Percentiles rank a stretch among this genome's conserved stretches.
Evolutionary conservation across 2,329 filamentous ascomycete genomes (phyloP).

Genomic region (Botrytis sinoallii): DNA sequence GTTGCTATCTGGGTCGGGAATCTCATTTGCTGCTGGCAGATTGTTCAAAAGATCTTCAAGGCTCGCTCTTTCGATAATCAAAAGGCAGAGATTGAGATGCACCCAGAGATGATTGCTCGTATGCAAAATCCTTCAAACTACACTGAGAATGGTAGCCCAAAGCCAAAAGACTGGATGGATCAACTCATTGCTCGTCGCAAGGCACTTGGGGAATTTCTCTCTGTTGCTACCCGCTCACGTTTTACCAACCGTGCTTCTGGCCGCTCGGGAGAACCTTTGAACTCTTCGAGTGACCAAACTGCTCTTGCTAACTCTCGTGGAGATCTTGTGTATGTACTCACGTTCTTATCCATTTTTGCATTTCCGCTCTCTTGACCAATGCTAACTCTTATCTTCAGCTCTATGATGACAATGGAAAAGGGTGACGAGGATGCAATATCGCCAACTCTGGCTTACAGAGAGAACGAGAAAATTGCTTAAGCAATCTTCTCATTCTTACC

Average conservation of each 20-base stretch:
- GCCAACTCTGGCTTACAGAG: constrained; percentile 2
- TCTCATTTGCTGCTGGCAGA: constrained; percentile 48
- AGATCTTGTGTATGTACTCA: constrained; percentile 1
- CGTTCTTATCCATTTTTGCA: rapidly evolving
- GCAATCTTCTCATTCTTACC: background rate
- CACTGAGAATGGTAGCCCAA: constrained; percentile 13
- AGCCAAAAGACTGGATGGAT: constrained; percentile 16
- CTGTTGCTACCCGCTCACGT: constrained; percentile 3
- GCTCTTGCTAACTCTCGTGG: background rate
- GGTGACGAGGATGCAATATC: constrained; percentile 2
- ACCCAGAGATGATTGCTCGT: constrained; percentile 17
- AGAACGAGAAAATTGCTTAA: constrained; percentile 3
- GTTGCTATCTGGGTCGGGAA: constrained; percentile 52
- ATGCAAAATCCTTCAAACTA: constrained; percentile 12
- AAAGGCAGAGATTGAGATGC: constrained; percentile 12
- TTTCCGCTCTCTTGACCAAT: background rate
- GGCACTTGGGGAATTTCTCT: constrained; percentile 1
- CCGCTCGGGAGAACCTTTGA: background rate
- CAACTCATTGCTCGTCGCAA: constrained; percentile 6
- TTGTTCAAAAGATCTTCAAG: constrained; percentile 29
- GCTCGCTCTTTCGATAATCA: constrained; percentile 26
- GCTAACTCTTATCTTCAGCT: constrained; percentile 2
- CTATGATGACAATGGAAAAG: constrained; percentile 15
- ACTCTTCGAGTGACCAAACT: background rate
- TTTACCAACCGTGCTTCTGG: background rate